Conservation (phyloP, 306 rosid species). For the Lupinus albus region DNA sequence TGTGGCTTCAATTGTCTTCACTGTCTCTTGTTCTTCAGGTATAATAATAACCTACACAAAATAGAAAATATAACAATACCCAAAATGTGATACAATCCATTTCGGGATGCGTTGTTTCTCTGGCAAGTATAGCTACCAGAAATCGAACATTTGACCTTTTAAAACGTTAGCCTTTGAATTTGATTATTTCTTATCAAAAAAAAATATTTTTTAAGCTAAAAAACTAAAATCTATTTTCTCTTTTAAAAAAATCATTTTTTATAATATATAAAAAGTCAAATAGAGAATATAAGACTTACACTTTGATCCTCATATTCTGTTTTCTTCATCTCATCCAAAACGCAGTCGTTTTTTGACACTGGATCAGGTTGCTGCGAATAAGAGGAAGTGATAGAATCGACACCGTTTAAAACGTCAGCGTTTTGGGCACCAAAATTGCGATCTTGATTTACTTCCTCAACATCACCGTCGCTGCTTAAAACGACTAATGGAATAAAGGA, state of each 20-base stretch:
- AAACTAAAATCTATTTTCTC: neutral
- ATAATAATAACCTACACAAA: conserved; percentile 46
- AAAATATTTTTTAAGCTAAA: too few species aligned
- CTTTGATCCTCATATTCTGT: conserved; percentile 39
- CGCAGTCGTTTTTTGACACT: neutral
- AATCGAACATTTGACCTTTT: too few species aligned
- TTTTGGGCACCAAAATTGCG: too few species aligned
- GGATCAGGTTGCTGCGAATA: conserved; percentile 8
- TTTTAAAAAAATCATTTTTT: neutral
- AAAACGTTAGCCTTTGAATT: too few species aligned
- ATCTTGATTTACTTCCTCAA: too few species aligned
- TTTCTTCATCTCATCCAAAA: conserved; percentile 13
- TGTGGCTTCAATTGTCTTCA: conserved; percentile 17
- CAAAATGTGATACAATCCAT: neutral
- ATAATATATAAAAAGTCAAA: neutral
- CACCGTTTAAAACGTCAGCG: neutral
- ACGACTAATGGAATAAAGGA: too few species aligned
- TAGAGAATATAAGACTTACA: conserved; percentile 42
- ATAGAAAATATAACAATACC: neutral
- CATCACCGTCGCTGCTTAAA: too few species aligned
- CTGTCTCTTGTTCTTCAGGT: conserved; percentile 45
- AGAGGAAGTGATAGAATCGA: conserved; percentile 31
- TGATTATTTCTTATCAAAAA: conserved; percentile 14
- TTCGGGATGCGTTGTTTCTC: too few species aligned
- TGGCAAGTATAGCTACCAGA: too few species aligned